A percentile compares a stretch with the other conserved stretches of the same genome.
phyloP scores from a whole-genome alignment of 495 filamentous ascomycete species.

The Penicillium arizonense region DNA sequence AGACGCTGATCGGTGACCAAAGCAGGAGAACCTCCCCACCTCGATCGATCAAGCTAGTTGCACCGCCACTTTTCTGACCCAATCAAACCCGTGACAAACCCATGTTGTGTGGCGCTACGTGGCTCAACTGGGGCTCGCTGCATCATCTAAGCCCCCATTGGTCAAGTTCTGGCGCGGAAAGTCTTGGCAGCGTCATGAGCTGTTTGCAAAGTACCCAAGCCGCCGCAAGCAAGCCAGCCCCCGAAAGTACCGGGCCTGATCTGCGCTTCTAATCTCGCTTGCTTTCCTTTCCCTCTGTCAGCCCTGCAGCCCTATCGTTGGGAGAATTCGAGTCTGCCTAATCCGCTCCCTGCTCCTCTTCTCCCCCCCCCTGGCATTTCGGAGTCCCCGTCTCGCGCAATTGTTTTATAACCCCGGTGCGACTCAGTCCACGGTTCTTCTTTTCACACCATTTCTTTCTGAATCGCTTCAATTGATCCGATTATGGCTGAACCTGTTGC shows the following conservation, averaged over 20 bases:
- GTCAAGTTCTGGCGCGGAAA: neutral
- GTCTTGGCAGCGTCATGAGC: conserved; percentile 27
- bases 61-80: conserved; percentile 20
- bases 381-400: neutral
- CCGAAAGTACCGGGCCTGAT: conserved; percentile 9
- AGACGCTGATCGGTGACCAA: too few species aligned
- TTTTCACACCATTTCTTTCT: neutral
- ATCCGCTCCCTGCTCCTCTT: neutral
- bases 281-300: conserved; percentile 8
- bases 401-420: conserved; percentile 9
- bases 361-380: neutral
- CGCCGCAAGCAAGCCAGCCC: conserved; percentile 8
- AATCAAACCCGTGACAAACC: conserved; percentile 11
- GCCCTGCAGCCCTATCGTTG: conserved; percentile 28
- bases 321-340: conserved; percentile 11
- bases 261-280: conserved; percentile 17
- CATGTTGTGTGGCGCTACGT: conserved; percentile 22
- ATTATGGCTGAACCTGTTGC: conserved; percentile 15
- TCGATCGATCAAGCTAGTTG: conserved; percentile 7
- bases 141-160: conserved; percentile 2
- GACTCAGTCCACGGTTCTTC: conserved; percentile 11
- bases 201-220: neutral
- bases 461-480: conserved; percentile 2
- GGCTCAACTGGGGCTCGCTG: conserved; percentile 5
- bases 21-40: too few species aligned